These are phyloP conservation scores for Paratinospora sagittata DNA, from an alignment of 164 flowering plant species.

Conservation along the genomic window DNA sequence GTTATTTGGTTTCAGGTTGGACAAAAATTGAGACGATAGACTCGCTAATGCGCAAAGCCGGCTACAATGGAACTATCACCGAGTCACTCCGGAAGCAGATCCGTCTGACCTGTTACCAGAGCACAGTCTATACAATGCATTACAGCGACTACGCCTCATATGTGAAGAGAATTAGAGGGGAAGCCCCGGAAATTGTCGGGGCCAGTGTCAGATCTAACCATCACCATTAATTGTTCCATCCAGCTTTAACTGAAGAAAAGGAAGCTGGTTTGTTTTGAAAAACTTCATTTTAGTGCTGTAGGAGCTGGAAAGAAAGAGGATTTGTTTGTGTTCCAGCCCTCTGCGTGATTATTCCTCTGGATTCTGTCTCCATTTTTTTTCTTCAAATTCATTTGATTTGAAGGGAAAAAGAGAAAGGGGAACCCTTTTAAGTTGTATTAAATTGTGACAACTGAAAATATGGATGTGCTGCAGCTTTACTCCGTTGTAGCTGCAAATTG, in stretches of 20 bases:
- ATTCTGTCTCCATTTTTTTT: conserved; percentile 17
- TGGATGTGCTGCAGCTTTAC: not conserved
- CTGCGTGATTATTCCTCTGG: conserved; percentile 7
- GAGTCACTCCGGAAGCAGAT: conserved; percentile 66
- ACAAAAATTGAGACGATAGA: conserved; percentile 77
- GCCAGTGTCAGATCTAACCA: conserved; percentile 24
- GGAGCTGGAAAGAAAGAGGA: conserved; percentile 16
- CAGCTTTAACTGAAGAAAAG: conserved; percentile 11
- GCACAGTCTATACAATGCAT: conserved; percentile 80
- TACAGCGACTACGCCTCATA: conserved; percentile 65
- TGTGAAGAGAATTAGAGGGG: conserved; percentile 60
- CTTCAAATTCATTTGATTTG: conserved; percentile 37
- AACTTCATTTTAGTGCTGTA: conserved; percentile 7
- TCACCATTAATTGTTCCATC: conserved; percentile 30
- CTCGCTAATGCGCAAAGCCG: conserved; percentile 91
- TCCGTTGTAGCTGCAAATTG: not conserved
- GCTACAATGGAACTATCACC: conserved; percentile 62
- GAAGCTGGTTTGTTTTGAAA: conserved; percentile 20
- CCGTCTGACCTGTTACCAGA: conserved; percentile 79
- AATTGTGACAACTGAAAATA: not conserved
- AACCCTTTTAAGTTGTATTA: not conserved
- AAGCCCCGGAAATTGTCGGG: conserved; percentile 41
- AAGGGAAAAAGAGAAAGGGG: conserved; percentile 15
- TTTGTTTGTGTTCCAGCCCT: conserved; percentile 20
- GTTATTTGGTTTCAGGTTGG: conserved; percentile 50